A percentile compares a stretch with the other conserved stretches of the same genome.
phyloP scores from a whole-genome alignment of 2,329 filamentous ascomycete genomes.

The Fusarium sp. region DNA sequence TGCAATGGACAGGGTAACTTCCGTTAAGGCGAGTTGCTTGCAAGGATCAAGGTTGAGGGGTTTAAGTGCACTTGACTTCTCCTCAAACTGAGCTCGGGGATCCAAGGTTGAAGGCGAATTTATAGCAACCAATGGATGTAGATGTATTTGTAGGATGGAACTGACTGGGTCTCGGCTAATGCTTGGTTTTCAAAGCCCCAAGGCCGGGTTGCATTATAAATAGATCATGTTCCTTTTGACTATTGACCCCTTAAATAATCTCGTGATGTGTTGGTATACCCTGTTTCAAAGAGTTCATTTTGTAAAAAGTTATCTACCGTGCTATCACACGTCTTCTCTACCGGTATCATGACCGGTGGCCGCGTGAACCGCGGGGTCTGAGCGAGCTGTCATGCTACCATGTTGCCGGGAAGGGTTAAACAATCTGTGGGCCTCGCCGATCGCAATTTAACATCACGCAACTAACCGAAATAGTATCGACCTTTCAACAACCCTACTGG shows the following conservation, averaged over 20 bases:
- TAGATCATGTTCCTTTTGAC: background rate
- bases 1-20: constrained; percentile 16
- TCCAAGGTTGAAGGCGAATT: background rate
- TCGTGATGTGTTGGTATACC: too few species aligned
- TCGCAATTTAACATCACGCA: background rate
- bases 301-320: too few species aligned
- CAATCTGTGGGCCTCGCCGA: background rate
- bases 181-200: background rate
- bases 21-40: background rate
- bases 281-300: too few species aligned
- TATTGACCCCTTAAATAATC: background rate
- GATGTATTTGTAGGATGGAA: background rate
- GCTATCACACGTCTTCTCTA: too few species aligned
- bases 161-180: background rate
- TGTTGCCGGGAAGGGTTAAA: background rate
- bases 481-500: background rate
- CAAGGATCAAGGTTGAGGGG: background rate
- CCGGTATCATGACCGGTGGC: too few species aligned
- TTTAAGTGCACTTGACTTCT: background rate
- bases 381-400: background rate
- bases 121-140: background rate
- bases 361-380: too few species aligned
- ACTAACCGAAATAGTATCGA: background rate
- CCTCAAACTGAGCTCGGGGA: background rate
- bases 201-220: background rate